Percentiles rank a stretch among this genome's conserved stretches.
These are phyloP conservation scores for Lanmaoa pseudosensibilis DNA, from an alignment of 768 basidiomycete species.

Conservation along the genomic window DNA sequence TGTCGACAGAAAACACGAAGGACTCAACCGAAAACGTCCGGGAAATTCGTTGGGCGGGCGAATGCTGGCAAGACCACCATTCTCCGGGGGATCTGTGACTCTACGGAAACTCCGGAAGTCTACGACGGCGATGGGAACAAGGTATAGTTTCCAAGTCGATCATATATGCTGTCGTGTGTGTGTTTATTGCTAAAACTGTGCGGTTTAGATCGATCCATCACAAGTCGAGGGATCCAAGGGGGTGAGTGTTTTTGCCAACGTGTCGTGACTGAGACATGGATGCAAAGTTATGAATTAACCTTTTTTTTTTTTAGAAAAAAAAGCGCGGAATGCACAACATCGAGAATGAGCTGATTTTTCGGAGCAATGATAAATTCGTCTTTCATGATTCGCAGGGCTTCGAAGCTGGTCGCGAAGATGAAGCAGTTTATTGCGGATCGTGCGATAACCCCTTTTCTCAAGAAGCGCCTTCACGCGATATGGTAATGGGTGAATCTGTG, in stretches of 20 bases:
- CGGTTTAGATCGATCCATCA: constrained; percentile 1
- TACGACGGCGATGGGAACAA: constrained; percentile 1
- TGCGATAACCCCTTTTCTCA: neutral
- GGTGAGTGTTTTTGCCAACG: neutral
- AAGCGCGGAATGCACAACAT: neutral
- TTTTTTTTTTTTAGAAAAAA: no score
- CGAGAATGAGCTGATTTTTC: constrained; percentile 2
- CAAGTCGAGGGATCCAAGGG: neutral
- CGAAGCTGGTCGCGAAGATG: constrained; percentile 6
- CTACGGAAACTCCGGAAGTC: constrained; percentile 5
- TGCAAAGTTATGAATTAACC: no score
- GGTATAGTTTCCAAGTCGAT: neutral
- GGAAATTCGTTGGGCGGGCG: neutral
- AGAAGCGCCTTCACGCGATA: constrained; percentile 8
- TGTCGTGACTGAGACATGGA: no score
- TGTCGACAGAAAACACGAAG: neutral
- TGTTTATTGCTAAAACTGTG: no score
- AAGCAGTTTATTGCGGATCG: constrained; percentile 8
- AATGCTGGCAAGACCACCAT: constrained; percentile 9
- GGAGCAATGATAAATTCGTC: constrained; percentile 1
- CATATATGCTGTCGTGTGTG: neutral
- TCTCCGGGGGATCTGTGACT: constrained; percentile 4
- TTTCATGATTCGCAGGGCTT: constrained; percentile 7
- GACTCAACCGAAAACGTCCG: neutral
- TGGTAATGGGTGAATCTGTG: neutral